Evolutionary conservation across 2,329 filamentous ascomycete species (phyloP).

Genomic region (Blumeria hordei): DNA sequence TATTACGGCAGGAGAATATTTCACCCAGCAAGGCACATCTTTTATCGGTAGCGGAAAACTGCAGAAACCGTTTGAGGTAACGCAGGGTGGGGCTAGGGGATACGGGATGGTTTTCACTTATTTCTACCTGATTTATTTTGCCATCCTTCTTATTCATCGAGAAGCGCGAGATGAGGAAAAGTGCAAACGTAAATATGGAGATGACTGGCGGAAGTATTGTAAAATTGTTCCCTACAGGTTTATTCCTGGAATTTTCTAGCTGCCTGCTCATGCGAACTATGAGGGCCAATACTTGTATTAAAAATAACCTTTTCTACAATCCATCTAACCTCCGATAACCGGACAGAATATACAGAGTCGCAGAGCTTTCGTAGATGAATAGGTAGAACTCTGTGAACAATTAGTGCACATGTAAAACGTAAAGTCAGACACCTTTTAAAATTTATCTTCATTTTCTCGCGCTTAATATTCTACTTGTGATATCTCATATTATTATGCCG

Average conservation of each 20-base stretch:
- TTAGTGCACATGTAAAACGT: no score
- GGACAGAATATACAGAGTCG: no score
- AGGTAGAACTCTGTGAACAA: no score
- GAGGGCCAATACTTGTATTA: no score
- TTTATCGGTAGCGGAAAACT: slow-evolving; percentile 25
- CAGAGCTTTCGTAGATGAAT: no score
- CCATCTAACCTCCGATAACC: no score
- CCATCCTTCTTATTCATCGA: slow-evolving; percentile 61
- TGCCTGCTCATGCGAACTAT: no score
- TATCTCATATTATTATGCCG: no score
- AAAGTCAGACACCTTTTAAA: no score
- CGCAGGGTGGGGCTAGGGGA: slow-evolving; percentile 49
- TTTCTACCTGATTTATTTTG: slow-evolving; percentile 89
- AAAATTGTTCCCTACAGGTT: slow-evolving; percentile 48
- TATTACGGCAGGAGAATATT: slow-evolving; percentile 24
- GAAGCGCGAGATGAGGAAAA: slow-evolving; percentile 77
- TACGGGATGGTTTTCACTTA: slow-evolving; percentile 81
- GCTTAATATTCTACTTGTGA: no score
- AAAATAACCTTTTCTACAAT: no score
- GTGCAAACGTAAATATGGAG: slow-evolving; percentile 74
- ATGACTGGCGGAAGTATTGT: slow-evolving; percentile 78
- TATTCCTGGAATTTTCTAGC: slow-evolving; percentile 59
- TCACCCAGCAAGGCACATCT: slow-evolving; percentile 23
- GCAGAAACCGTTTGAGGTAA: slow-evolving; percentile 33
- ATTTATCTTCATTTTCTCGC: no score